These are phyloP conservation scores for Takakia lepidozioides DNA, from an alignment of 225 moss, liverwort and hornwort genomes.

Conservation along the genomic window DNA sequence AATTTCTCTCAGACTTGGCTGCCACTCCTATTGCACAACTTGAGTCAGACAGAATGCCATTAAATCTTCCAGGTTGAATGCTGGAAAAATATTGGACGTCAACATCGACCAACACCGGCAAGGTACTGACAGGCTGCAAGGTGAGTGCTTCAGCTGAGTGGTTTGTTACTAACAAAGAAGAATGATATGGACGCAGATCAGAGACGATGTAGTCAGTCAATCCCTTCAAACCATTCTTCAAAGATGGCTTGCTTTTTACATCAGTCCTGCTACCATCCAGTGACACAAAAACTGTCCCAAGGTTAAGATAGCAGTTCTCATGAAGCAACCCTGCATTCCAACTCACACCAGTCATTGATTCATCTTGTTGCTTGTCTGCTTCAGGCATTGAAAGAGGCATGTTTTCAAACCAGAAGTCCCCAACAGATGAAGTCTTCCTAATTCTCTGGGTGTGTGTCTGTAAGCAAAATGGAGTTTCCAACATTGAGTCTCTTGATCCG, in stretches of 20 bases:
- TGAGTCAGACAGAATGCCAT: not conserved
- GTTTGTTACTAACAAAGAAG: conserved; percentile 63
- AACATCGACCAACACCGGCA: conserved; percentile 43
- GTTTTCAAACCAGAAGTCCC: conserved; percentile 33
- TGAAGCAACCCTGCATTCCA: conserved; percentile 30
- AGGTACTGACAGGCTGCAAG: conserved; percentile 68
- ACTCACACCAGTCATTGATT: conserved; percentile 12
- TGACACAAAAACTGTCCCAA: conserved; percentile 73
- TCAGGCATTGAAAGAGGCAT: conserved; percentile 28
- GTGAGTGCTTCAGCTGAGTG: conserved; percentile 36
- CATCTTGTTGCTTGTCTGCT: conserved; percentile 12
- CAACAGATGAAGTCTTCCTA: conserved; percentile 35
- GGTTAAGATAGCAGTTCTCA: conserved; percentile 42
- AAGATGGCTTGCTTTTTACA: conserved; percentile 10
- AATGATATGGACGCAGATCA: conserved; percentile 52
- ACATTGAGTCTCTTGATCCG: conserved; percentile 14
- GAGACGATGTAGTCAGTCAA: conserved; percentile 29
- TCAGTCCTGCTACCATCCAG: conserved; percentile 21
- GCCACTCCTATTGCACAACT: not conserved
- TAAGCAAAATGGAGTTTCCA: conserved; percentile 16
- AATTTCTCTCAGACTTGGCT: too few species aligned
- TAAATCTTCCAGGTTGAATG: conserved; percentile 10
- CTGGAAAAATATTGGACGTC: conserved; percentile 20
- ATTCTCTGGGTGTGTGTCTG: conserved; percentile 18
- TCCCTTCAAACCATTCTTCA: conserved; percentile 14